phyloP scores from a whole-genome alignment of 106 monocot genomes.

The Gastrodia elata region DNA sequence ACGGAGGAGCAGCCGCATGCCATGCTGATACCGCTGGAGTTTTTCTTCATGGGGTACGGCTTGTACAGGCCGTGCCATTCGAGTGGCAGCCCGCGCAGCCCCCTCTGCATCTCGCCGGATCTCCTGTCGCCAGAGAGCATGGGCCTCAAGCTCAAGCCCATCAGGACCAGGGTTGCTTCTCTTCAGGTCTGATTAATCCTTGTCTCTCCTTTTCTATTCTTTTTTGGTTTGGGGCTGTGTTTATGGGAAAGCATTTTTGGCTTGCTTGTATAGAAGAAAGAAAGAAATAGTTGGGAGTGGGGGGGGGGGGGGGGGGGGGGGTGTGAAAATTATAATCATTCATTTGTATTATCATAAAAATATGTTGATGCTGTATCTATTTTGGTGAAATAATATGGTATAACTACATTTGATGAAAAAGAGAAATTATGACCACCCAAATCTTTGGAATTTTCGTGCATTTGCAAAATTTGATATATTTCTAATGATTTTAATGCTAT shows the following conservation, averaged over 20 bases:
- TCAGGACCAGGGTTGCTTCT: conserved; percentile 60
- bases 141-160: conserved; percentile 90
- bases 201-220: no score
- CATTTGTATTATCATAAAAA: no score
- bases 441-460: no score
- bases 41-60: conserved; percentile 74
- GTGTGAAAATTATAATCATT: background rate
- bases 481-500: no score
- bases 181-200: conserved; percentile 31
- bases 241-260: background rate
- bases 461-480: no score
- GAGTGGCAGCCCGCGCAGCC: conserved; percentile 68
- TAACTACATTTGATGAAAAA: no score
- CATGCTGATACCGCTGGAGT: conserved; percentile 81
- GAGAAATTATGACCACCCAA: no score
- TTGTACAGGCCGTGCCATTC: conserved; percentile 52
- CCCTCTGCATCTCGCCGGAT: conserved; percentile 68
- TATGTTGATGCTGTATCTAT: no score
- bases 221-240: background rate
- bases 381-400: no score
- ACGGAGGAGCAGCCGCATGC: conserved; percentile 93
- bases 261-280: no score
- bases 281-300: no score
- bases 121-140: conserved; percentile 89
- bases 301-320: no score